Conservation (phyloP, 208 protist genomes). For the Crithidia expoeki region DNA sequence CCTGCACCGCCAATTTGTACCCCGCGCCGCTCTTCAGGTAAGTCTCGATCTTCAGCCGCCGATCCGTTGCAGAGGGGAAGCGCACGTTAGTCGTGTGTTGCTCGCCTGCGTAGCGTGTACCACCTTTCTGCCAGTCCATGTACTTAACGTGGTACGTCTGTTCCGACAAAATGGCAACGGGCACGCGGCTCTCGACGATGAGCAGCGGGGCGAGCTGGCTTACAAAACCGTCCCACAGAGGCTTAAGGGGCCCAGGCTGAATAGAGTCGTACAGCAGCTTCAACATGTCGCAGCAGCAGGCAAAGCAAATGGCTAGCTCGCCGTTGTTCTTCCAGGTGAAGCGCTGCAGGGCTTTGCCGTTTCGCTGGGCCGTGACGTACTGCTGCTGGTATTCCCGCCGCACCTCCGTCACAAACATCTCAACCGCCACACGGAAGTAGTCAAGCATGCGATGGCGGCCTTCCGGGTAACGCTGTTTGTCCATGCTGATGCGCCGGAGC, state of each 20-base stretch:
- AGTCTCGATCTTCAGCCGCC: constrained; percentile 75
- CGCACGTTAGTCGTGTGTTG: constrained; percentile 73
- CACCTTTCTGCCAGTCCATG: constrained; percentile 88
- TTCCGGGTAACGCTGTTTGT: constrained; percentile 67
- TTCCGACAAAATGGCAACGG: constrained; percentile 46
- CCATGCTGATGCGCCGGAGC: constrained; percentile 46
- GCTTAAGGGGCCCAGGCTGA: constrained; percentile 54
- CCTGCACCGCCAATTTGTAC: constrained; percentile 54
- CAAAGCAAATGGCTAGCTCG: constrained; percentile 83
- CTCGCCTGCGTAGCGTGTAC: constrained; percentile 79
- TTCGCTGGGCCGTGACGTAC: constrained; percentile 39
- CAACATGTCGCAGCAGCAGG: constrained; percentile 85
- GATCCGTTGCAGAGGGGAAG: constrained; percentile 80
- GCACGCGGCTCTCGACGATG: constrained; percentile 71
- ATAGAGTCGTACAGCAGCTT: constrained; percentile 79
- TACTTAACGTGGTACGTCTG: constrained; percentile 87
- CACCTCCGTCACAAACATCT: constrained; percentile 81
- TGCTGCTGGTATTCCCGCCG: constrained; percentile 71
- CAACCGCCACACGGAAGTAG: constrained; percentile 75
- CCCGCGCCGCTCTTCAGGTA: constrained; percentile 66
- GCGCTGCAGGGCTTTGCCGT: constrained; percentile 37
- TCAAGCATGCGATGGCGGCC: constrained; percentile 73
- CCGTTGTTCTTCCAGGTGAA: constrained; percentile 88
- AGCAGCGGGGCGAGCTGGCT: constrained; percentile 64
- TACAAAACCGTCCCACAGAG: constrained; percentile 66